Evolutionary conservation across 768 basidiomycete genomes (phyloP), one percentile per base, ranked within the genome.

Genomic region (Mycena indigotica): DNA sequence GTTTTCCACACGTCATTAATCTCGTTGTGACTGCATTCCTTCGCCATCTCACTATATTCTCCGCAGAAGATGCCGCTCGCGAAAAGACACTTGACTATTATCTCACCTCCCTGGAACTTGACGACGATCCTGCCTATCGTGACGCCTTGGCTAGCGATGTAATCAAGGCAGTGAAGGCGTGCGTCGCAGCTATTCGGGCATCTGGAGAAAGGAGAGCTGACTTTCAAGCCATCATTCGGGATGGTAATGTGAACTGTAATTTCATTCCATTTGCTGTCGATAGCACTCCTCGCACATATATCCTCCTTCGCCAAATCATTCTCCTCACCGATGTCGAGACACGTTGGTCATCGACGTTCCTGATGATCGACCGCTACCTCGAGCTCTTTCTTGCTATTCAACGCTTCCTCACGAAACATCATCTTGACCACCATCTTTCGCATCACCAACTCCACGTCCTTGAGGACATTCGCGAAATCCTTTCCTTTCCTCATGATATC

Each of bases 271-370:
- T 29, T 15, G 15, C 17, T 16, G 48, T 26, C 23, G 48, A 49
- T 26, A 30, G 50, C 16, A 21, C 6, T 28, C 24, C 21, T 5
- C 46, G 12, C 13, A 23, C 12, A n/a, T 26, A 8, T 13, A 23
- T 48, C 46, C 13, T 25, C 13, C 50, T 51, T 10, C 50, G 50
- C 17, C 5, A 29, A 8, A 30, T 51, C 23, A 35, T 30, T 21
- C 58, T 67, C 3, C 40, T 68, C n/a, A 54, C 24, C 4, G 66
- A 68, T 53, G 60, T 63, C 23, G 57, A 60, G 25, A 65, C 65
- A 1, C 53, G 69, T 2, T 70, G 69, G 69, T 70, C 66, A 13
- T 62, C 68, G 32, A 67, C 61, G 3, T 59, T 56, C 24, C 30
- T 62, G 6, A 66, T 67, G 63, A 60, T 67, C 24, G 60, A 62